These are phyloP conservation scores for Phytopythium litorale DNA, from an alignment of 352 stramenopile species.

Conservation along the genomic window DNA sequence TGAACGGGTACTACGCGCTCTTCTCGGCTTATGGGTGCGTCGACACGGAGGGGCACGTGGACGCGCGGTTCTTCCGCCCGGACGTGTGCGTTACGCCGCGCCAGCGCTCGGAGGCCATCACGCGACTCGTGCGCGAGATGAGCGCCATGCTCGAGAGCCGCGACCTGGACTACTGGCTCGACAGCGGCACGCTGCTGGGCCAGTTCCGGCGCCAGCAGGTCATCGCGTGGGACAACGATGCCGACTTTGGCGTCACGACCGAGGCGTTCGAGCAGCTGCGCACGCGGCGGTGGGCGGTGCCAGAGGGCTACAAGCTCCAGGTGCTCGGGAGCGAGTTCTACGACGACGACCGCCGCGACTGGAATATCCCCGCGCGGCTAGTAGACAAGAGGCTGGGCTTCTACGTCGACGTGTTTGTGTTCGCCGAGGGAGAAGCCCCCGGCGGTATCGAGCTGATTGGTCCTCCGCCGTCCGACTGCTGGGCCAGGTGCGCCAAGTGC, in stretches of 20 bases:
- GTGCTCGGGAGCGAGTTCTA: conserved; percentile 43
- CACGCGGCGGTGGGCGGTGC: conserved; percentile 18
- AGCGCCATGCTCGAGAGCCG: conserved; percentile 30
- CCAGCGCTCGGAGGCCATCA: conserved; percentile 36
- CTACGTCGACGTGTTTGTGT: conserved; percentile 67
- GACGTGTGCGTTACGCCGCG: conserved; percentile 31
- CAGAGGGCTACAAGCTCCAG: conserved; percentile 39
- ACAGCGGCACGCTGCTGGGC: conserved; percentile 57
- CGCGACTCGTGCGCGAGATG: conserved; percentile 35
- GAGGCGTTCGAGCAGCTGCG: conserved; percentile 38
- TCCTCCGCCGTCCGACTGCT: conserved; percentile 32
- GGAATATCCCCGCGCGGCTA: conserved; percentile 50
- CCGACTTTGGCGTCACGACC: conserved; percentile 47
- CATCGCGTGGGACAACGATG: conserved; percentile 51
- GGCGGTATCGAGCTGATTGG: conserved; percentile 32
- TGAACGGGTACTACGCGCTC: conserved; percentile 2
- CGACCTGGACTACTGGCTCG: conserved; percentile 62
- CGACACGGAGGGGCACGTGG: conserved; percentile 36
- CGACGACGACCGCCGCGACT: conserved; percentile 28
- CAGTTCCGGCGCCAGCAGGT: conserved; percentile 47
- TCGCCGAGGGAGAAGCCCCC: conserved; percentile 25
- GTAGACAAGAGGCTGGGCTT: conserved; percentile 57
- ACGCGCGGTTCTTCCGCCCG: conserved; percentile 27
- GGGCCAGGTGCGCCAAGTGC: conserved; percentile 47
- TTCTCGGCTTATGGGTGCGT: conserved; percentile 21